Conservation (phyloP, 495 filamentous ascomycete genomes). For the Lophium mytilinum region DNA sequence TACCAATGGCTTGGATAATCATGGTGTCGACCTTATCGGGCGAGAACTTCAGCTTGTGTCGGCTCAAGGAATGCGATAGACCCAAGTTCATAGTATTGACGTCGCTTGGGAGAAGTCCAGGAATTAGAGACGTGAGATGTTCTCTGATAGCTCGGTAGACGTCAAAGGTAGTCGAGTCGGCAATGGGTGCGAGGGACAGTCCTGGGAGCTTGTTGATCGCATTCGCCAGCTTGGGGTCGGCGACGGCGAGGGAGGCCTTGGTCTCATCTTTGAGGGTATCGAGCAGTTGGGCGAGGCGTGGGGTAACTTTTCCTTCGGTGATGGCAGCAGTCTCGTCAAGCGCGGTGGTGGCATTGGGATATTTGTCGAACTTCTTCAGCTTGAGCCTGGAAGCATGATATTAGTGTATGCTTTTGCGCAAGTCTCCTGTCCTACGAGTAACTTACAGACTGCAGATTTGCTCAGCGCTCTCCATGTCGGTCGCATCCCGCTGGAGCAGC, state of each 20-base stretch:
- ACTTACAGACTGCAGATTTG: slow-evolving; percentile 80
- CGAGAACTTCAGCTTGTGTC: slow-evolving; percentile 97
- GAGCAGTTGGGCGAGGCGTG: slow-evolving; percentile 63
- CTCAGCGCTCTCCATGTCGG: slow-evolving; percentile 71
- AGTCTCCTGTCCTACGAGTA: neutral
- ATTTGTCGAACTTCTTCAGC: slow-evolving; percentile 93
- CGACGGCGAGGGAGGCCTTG: slow-evolving; percentile 90
- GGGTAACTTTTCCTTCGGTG: slow-evolving; percentile 89
- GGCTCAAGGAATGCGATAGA: slow-evolving; percentile 93
- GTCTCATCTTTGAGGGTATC: slow-evolving; percentile 94
- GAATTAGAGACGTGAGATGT: slow-evolving; percentile 83
- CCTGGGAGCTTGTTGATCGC: slow-evolving; percentile 89
- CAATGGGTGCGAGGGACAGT: slow-evolving; percentile 73
- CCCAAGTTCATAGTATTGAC: slow-evolving; percentile 89
- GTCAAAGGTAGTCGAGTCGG: slow-evolving; percentile 78
- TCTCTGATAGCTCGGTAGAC: slow-evolving; percentile 89
- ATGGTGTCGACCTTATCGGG: slow-evolving; percentile 99
- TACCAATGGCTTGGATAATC: slow-evolving; percentile 89
- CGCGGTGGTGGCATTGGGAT: slow-evolving; percentile 80
- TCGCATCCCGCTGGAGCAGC: slow-evolving; percentile 73
- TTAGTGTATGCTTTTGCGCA: no score
- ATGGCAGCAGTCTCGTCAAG: slow-evolving; percentile 81
- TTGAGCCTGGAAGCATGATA: slow-evolving; percentile 54
- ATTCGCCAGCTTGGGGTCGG: slow-evolving; percentile 86
- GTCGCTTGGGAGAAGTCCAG: slow-evolving; percentile 74